Evolutionary conservation across 768 basidiomycete species (phyloP).

Genomic region (Trametes gibbosa): DNA sequence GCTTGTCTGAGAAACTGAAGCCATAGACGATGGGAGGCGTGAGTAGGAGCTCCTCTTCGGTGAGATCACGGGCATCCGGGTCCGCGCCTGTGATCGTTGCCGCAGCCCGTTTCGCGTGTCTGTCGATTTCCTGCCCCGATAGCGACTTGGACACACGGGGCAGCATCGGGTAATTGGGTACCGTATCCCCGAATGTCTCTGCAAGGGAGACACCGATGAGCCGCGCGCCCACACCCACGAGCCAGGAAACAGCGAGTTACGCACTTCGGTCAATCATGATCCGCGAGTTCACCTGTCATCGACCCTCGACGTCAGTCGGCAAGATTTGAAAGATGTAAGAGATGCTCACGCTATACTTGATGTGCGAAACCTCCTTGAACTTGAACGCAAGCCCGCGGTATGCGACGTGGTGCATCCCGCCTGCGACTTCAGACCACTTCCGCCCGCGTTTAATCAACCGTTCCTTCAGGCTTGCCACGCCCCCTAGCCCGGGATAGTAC

Average conservation of each 20-base stretch:
- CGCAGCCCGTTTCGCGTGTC: constrained; percentile 18
- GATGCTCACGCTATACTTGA: constrained; percentile 47
- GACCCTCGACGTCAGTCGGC: background rate
- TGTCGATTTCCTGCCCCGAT: constrained; percentile 25
- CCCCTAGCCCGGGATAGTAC: constrained; percentile 41
- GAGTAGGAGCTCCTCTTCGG: constrained; percentile 53
- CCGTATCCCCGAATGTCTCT: constrained; percentile 29
- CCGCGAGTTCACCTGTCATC: constrained; percentile 49
- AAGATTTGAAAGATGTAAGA: background rate
- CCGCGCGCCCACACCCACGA: background rate
- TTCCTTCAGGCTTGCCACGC: constrained; percentile 41
- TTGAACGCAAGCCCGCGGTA: constrained; percentile 52
- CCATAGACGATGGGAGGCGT: constrained; percentile 58
- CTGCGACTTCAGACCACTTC: constrained; percentile 50
- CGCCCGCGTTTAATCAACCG: constrained; percentile 46
- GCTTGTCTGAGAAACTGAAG: constrained; percentile 58
- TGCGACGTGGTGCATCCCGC: constrained; percentile 54
- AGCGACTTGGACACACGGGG: constrained; percentile 25
- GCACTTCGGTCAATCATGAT: constrained; percentile 63
- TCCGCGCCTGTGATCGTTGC: background rate
- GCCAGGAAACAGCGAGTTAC: constrained; percentile 5
- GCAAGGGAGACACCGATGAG: background rate
- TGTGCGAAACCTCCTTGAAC: constrained; percentile 24
- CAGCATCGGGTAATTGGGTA: constrained; percentile 28
- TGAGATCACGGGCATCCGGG: constrained; percentile 34